Conservation (phyloP, 1,284 basidiomycete genomes). For the Cryptococcus deneoformans region DNA sequence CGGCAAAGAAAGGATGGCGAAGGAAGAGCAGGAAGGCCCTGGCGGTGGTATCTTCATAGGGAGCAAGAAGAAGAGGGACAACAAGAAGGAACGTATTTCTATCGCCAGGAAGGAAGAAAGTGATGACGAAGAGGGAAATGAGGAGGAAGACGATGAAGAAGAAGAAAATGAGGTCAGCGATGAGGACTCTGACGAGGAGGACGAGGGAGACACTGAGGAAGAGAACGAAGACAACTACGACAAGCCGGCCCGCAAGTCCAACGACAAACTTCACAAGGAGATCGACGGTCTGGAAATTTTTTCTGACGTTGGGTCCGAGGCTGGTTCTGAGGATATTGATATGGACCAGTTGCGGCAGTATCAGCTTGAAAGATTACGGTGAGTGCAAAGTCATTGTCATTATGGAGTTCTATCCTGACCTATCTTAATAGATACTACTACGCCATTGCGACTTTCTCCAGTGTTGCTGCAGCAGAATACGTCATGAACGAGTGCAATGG, state of each 20-base stretch:
- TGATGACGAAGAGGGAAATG: constrained; percentile 37
- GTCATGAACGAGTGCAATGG: constrained; percentile 87
- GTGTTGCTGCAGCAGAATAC: constrained; percentile 70
- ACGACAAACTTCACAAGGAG: constrained; percentile 6
- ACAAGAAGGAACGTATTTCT: constrained; percentile 14
- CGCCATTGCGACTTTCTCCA: constrained; percentile 89
- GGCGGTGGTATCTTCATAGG: constrained; percentile 73
- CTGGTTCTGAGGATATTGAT: constrained; percentile 63
- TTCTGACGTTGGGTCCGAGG: constrained; percentile 39
- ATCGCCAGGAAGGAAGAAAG: constrained; percentile 17
- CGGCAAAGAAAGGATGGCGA: constrained; percentile 81
- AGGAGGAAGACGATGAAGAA: constrained; percentile 17
- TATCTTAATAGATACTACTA: constrained; percentile 77
- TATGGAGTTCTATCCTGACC: background rate
- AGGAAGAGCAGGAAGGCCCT: constrained; percentile 87
- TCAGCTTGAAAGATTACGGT: constrained; percentile 90
- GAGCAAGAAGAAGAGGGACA: constrained; percentile 19
- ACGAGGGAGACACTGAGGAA: constrained; percentile 58
- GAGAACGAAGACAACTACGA: constrained; percentile 8
- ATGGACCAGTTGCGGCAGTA: constrained; percentile 87
- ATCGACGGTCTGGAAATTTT: constrained; percentile 36
- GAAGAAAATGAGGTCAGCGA: constrained; percentile 15
- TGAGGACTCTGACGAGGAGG: constrained; percentile 41
- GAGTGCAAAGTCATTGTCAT: constrained; percentile 28
- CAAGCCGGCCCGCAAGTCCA: background rate